A percentile compares a stretch with the other conserved stretches of the same genome.
These are phyloP conservation scores for Termitomyces sp. DNA, from an alignment of 768 basidiomycete genomes.

Conservation along the genomic window DNA sequence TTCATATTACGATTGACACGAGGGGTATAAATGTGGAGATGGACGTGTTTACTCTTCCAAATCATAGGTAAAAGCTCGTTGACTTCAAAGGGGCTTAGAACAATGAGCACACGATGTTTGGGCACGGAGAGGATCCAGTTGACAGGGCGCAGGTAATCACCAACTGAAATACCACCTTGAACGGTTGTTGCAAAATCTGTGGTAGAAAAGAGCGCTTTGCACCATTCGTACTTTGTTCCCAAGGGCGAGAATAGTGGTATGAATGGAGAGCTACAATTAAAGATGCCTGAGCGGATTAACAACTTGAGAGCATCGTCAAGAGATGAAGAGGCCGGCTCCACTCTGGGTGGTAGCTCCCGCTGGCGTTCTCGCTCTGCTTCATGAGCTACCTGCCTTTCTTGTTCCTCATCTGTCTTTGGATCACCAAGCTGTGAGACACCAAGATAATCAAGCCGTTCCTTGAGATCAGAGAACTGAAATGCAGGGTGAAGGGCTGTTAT, in stretches of 20 bases:
- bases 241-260: background rate
- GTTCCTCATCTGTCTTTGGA: slow-evolving; percentile 35
- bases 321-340: background rate
- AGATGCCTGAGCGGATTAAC: background rate
- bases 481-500: background rate
- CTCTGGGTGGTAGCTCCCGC: background rate
- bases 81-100: background rate
- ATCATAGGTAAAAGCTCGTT: background rate
- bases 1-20: background rate
- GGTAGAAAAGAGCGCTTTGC: background rate
- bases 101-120: background rate
- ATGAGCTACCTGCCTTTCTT: slow-evolving; percentile 40
- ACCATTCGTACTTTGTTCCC: background rate
- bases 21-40: background rate
- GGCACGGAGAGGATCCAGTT: background rate
- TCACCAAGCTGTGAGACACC: slow-evolving; percentile 18
- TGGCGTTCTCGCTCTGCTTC: slow-evolving; percentile 34
- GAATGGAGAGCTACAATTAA: background rate
- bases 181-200: background rate
- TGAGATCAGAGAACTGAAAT: slow-evolving; percentile 14
- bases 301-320: background rate
- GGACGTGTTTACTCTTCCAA: background rate
- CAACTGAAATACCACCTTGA: background rate
- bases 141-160: background rate
- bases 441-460: slow-evolving; percentile 18